Percentiles rank a stretch among this genome's conserved stretches.
Conservation (phyloP, 2,329 filamentous ascomycete species). For the Lithohypha guttulata region DNA sequence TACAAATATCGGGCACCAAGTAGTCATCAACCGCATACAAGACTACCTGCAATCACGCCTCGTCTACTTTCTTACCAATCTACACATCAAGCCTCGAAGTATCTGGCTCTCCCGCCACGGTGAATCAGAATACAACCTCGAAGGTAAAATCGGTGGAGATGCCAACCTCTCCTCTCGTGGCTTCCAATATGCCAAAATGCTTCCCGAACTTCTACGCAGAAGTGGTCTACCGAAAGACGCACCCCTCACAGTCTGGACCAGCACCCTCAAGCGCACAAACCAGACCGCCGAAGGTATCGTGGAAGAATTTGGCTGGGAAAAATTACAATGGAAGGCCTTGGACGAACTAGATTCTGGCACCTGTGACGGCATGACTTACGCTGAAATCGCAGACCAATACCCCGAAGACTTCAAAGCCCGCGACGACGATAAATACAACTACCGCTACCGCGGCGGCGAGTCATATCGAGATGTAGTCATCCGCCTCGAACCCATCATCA, state of each 20-base stretch:
- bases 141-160: slow-evolving; percentile 86
- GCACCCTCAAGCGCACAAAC: slow-evolving; percentile 72
- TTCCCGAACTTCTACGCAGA: slow-evolving; percentile 73
- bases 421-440: slow-evolving; percentile 99
- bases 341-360: slow-evolving; percentile 95
- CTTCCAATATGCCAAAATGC: slow-evolving; percentile 71
- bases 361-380: slow-evolving; percentile 92
- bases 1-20: slow-evolving; percentile 88
- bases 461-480: slow-evolving; percentile 96
- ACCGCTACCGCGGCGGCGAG: slow-evolving; percentile 93
- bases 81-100: slow-evolving; percentile 91
- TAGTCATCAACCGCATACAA: slow-evolving; percentile 95
- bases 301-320: slow-evolving; percentile 61
- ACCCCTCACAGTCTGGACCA: slow-evolving; percentile 63
- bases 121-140: slow-evolving; percentile 84
- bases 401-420: slow-evolving; percentile 92
- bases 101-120: slow-evolving; percentile 98
- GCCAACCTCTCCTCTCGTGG: slow-evolving; percentile 76
- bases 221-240: slow-evolving; percentile 64
- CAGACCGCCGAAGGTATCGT: slow-evolving; percentile 79
- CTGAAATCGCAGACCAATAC: slow-evolving; percentile 81
- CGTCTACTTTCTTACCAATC: slow-evolving; percentile 96
- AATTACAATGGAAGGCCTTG: slow-evolving; percentile 95
- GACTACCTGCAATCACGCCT: slow-evolving; percentile 94
- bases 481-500: slow-evolving; percentile 95